Conservation (phyloP, 2,329 filamentous ascomycete species). For the Trichoderma semiorbis region DNA sequence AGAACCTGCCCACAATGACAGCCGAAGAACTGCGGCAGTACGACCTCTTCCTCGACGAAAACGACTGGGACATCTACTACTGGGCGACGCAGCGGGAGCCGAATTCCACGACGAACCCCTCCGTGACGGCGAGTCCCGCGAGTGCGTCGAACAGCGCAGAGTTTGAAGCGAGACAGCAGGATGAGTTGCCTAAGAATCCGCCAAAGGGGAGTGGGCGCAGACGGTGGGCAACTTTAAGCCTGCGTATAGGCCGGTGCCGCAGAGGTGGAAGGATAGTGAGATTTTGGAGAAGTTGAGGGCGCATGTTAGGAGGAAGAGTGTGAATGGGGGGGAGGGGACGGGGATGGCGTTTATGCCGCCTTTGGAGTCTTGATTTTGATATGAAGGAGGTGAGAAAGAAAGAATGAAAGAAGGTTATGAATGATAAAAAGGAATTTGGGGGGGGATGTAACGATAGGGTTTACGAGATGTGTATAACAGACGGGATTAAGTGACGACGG, state of each 20-base stretch:
- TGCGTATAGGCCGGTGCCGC: conserved; percentile 85
- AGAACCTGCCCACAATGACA: conserved; percentile 72
- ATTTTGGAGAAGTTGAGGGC: conserved; percentile 71
- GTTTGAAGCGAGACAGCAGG: conserved; percentile 16
- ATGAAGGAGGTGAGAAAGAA: background rate
- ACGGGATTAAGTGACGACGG: background rate
- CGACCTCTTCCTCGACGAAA: conserved; percentile 93
- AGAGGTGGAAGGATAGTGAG: conserved; percentile 79
- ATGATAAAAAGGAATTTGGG: background rate
- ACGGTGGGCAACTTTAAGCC: conserved; percentile 93
- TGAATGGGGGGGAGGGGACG: conserved; percentile 36
- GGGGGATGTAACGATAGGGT: background rate
- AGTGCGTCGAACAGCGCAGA: conserved; percentile 24
- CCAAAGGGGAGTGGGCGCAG: conserved; percentile 82
- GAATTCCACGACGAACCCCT: conserved; percentile 41
- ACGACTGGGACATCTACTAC: conserved; percentile 99
- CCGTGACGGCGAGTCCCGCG: conserved; percentile 28
- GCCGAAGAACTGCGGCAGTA: conserved; percentile 73
- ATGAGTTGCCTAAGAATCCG: conserved; percentile 36
- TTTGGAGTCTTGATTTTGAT: conserved; percentile 28
- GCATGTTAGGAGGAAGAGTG: conserved; percentile 68
- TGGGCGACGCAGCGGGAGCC: conserved; percentile 85
- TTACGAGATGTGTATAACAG: background rate
- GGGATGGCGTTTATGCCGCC: conserved; percentile 59
- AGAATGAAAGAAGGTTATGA: background rate